These are phyloP conservation scores for Breynia disticha DNA, from an alignment of 441 rosid genomes.

Conservation along the genomic window DNA sequence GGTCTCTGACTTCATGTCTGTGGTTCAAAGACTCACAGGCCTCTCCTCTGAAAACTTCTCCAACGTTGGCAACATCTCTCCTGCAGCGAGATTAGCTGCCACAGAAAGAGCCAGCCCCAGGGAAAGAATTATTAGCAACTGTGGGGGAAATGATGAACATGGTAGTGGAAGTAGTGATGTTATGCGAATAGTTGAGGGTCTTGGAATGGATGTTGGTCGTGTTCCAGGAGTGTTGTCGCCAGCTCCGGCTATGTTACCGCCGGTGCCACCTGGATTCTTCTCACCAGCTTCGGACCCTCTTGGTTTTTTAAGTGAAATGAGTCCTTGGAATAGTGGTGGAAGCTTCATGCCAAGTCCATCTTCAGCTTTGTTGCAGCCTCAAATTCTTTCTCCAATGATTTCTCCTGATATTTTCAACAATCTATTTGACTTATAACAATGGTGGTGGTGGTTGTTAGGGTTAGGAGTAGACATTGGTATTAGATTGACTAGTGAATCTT, in stretches of 20 bases:
- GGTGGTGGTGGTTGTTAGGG: neutral
- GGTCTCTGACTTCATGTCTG: conserved; percentile 55
- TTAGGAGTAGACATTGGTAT: neutral
- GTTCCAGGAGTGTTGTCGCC: conserved; percentile 72
- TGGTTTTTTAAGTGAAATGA: conserved; percentile 18
- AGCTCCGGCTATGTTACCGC: conserved; percentile 40
- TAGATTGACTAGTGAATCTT: neutral
- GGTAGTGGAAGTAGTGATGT: neutral
- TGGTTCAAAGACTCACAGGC: conserved; percentile 73
- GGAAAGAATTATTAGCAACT: neutral
- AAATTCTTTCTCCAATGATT: conserved; percentile 32
- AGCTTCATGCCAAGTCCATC: conserved; percentile 31
- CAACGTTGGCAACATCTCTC: conserved; percentile 45
- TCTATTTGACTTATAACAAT: conserved; percentile 32
- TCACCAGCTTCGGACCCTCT: conserved; percentile 29
- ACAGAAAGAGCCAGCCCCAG: conserved; percentile 56
- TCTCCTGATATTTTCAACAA: conserved; percentile 43
- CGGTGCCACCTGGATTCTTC: conserved; percentile 35
- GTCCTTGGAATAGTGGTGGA: conserved; percentile 25
- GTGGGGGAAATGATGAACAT: neutral
- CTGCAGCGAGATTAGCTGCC: conserved; percentile 72
- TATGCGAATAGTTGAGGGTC: conserved; percentile 15
- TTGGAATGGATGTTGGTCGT: conserved; percentile 29
- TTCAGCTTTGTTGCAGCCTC: conserved; percentile 24
- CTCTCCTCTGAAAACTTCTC: conserved; percentile 43